Percentiles rank a stretch among this genome's conserved stretches.
Evolutionary conservation across 371 early-diverging fungal species (phyloP).

Genomic region (Mucor velutinosus): DNA sequence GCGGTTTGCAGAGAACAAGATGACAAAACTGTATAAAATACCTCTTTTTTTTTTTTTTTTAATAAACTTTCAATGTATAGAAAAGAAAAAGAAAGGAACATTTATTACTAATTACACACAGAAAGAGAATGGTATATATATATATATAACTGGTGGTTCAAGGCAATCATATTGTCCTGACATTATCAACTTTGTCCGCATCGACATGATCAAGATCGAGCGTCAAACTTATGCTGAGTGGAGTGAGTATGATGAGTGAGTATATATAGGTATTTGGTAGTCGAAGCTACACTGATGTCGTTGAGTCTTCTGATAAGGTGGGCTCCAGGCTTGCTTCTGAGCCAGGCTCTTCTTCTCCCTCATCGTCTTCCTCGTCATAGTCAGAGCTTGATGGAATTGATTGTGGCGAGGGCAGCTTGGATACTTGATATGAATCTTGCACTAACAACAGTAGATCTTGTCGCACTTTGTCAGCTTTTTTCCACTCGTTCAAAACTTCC

Average conservation of each 20-base stretch:
- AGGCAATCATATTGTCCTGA: too few relatives aligned
- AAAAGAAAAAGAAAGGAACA: not conserved
- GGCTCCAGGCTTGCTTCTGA: conserved; percentile 12
- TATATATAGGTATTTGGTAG: too few relatives aligned
- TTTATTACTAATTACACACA: not conserved
- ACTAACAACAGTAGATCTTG: conserved; percentile 7
- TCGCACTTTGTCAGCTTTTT: conserved; percentile 12
- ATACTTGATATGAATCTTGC: not conserved
- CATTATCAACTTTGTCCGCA: too few relatives aligned
- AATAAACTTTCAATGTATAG: not conserved
- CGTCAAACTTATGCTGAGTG: too few relatives aligned
- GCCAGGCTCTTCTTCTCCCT: not conserved
- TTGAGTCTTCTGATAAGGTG: conserved; percentile 4
- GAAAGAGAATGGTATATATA: not conserved
- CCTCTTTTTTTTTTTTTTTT: not conserved
- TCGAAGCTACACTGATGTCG: not conserved
- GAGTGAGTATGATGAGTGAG: too few relatives aligned
- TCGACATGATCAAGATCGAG: too few relatives aligned
- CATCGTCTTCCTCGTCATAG: not conserved
- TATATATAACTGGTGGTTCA: not conserved
- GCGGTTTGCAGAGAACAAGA: conserved; percentile 40
- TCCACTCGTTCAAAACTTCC: conserved; percentile 22
- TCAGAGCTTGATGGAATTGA: not conserved
- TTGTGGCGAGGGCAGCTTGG: not conserved
- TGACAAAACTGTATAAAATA: conserved; percentile 4